phyloP scores from a whole-genome alignment of 108 stramenopile genomes.

The Skeletonema costatum region DNA sequence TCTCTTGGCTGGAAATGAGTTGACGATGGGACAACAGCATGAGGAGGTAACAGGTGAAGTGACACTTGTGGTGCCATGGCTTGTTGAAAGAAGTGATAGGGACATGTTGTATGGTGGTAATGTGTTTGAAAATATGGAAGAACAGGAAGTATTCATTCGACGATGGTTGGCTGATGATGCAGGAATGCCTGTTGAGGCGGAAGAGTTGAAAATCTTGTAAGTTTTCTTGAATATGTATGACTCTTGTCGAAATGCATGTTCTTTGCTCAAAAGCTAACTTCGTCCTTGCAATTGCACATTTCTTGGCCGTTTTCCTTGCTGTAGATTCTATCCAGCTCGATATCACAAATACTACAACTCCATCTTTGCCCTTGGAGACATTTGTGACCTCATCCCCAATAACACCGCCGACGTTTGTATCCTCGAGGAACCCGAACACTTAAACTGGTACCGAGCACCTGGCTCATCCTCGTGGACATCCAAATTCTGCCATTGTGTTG shows the following conservation, averaged over 20 bases:
- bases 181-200: constrained; percentile 59
- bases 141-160: constrained; percentile 76
- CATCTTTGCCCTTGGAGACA: constrained; percentile 82
- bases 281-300: background rate
- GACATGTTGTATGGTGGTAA: constrained; percentile 49
- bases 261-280: background rate
- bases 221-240: constrained; percentile 2
- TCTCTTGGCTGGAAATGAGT: background rate
- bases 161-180: constrained; percentile 68
- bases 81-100: constrained; percentile 55
- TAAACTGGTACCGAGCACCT: constrained; percentile 81
- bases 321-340: constrained; percentile 54
- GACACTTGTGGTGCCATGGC: constrained; percentile 78
- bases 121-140: constrained; percentile 32
- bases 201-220: constrained; percentile 49
- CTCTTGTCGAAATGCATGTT: background rate
- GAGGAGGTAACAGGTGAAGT: constrained; percentile 35
- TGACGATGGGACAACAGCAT: background rate
- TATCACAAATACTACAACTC: constrained; percentile 55
- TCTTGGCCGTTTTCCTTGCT: background rate
- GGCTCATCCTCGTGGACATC: constrained; percentile 68
- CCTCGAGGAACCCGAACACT: constrained; percentile 91
- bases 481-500: constrained; percentile 83
- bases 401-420: constrained; percentile 64
- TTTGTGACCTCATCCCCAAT: constrained; percentile 42